Conservation (phyloP, 495 filamentous ascomycete genomes). For the Hyaloscypha hepaticicola region DNA sequence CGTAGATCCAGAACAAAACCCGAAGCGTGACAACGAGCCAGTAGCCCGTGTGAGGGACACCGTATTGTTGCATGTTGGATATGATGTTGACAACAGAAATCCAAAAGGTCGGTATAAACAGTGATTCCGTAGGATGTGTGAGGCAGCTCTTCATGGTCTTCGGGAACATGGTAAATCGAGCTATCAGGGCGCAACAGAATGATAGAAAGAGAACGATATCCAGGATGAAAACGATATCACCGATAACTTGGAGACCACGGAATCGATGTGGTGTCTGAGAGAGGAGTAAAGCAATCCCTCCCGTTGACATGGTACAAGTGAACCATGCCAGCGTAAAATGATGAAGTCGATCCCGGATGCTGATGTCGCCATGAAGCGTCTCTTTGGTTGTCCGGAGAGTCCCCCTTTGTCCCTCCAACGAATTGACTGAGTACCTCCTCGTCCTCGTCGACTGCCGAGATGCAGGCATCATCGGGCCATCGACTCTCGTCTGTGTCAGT, state of each 20-base stretch:
- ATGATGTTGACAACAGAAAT: conserved; percentile 63
- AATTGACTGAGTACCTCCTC: conserved; percentile 13
- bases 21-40: conserved; percentile 44
- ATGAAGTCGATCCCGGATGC: conserved; percentile 45
- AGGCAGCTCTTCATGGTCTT: conserved; percentile 56
- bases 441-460: neutral
- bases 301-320: conserved; percentile 56
- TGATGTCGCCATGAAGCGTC: conserved; percentile 18
- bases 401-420: conserved; percentile 17
- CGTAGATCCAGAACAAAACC: conserved; percentile 53
- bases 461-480: neutral
- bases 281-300: conserved; percentile 63
- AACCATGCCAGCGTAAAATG: conserved; percentile 76
- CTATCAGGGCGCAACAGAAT: conserved; percentile 35
- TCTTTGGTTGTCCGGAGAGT: conserved; percentile 8
- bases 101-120: conserved; percentile 67
- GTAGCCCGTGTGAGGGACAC: conserved; percentile 39
- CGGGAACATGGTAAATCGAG: conserved; percentile 56
- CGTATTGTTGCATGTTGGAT: conserved; percentile 58
- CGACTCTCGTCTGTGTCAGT: neutral
- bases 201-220: conserved; percentile 57
- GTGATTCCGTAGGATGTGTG: conserved; percentile 59
- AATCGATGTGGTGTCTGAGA: conserved; percentile 60
- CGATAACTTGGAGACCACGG: conserved; percentile 55
- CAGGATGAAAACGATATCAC: conserved; percentile 59